Evolutionary conservation across 2,329 filamentous ascomycete genomes (phyloP).

Genomic region (Monilinia polystroma): DNA sequence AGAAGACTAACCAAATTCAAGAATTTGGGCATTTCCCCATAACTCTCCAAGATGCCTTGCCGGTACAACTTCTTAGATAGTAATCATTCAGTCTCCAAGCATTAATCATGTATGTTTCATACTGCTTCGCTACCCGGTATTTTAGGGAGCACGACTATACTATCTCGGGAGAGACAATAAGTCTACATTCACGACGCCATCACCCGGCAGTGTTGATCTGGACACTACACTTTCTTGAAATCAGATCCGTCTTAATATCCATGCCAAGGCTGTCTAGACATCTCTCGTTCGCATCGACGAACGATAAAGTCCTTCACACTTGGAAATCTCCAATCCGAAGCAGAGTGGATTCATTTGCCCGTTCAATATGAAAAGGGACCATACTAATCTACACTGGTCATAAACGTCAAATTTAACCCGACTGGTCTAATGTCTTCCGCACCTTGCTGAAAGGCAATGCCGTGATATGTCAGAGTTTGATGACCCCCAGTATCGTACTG

Average conservation of each 20-base stretch:
- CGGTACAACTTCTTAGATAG: neutral
- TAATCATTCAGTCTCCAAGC: neutral
- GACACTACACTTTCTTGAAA: neutral
- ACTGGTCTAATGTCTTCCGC: neutral
- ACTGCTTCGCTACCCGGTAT: neutral
- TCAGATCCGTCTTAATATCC: neutral
- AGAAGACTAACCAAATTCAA: neutral
- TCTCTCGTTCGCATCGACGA: neutral
- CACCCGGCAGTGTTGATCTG: neutral
- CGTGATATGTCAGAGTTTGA: too few species aligned
- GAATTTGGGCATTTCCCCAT: neutral
- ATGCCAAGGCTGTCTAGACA: conserved; percentile 7
- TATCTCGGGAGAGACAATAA: neutral
- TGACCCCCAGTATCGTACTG: too few species aligned
- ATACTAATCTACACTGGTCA: neutral
- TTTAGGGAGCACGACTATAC: neutral
- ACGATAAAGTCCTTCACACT: neutral
- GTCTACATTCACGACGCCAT: neutral
- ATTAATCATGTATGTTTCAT: neutral
- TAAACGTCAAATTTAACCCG: neutral
- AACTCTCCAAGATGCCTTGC: neutral
- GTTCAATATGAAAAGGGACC: neutral
- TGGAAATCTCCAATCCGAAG: neutral
- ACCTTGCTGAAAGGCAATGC: neutral
- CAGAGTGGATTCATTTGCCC: neutral